Evolutionary conservation across 805 yeast species (phyloP).

Genomic region (Hanseniaspora valbyensis): DNA sequence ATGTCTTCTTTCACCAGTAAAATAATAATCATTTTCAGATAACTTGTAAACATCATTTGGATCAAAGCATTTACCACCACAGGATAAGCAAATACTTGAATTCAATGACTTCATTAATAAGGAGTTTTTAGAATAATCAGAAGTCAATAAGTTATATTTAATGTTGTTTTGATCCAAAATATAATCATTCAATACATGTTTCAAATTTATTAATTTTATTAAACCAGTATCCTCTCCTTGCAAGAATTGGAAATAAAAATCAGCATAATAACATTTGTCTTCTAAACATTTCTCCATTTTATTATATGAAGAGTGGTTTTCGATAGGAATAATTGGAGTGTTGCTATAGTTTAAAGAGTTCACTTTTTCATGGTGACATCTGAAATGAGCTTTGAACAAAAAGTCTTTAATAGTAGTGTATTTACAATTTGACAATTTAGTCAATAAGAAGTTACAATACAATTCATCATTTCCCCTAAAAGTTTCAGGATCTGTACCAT

Average conservation of each 20-base stretch:
- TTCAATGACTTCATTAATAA: conserved; percentile 31
- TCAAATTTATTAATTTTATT: conserved; percentile 42
- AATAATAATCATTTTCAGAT: conserved; percentile 17
- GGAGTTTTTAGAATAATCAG: conserved; percentile 23
- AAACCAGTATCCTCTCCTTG: conserved; percentile 42
- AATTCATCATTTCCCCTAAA: conserved; percentile 2
- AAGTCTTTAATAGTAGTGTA: not conserved
- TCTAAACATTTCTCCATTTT: not conserved
- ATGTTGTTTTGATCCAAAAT: conserved; percentile 27
- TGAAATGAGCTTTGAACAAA: not conserved
- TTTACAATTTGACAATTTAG: conserved; percentile 2
- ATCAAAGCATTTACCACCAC: conserved; percentile 32
- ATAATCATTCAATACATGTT: conserved; percentile 35
- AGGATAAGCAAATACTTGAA: conserved; percentile 36
- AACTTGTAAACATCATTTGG: conserved; percentile 21
- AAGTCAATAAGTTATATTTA: conserved; percentile 17
- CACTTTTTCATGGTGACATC: conserved; percentile 1
- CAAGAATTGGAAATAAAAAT: conserved; percentile 10
- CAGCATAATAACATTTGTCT: conserved; percentile 3
- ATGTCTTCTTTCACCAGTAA: conserved; percentile 18
- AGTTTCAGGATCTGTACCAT: conserved; percentile 18
- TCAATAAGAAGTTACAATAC: conserved; percentile 10
- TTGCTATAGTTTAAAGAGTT: not conserved
- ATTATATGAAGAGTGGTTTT: not conserved
- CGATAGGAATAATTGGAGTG: not conserved